A percentile compares a stretch with the other conserved stretches of the same genome.
These are phyloP conservation scores for Talaromyces sp. DNA, from an alignment of 2,329 filamentous ascomycete species.

Conservation along the genomic window DNA sequence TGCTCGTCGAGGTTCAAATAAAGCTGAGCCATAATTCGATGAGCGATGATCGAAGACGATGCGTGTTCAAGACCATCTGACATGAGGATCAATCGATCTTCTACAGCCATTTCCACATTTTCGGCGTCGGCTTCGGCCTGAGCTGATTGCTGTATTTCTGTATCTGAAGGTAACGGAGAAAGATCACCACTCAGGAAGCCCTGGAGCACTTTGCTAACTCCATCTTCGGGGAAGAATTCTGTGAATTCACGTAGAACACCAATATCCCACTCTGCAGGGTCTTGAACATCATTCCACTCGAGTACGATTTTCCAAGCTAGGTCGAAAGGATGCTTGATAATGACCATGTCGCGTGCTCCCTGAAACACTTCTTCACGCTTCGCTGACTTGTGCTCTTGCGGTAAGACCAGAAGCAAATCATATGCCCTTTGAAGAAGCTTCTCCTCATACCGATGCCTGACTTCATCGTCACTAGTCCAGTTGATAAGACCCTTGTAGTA, in stretches of 20 bases:
- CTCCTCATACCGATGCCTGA: conserved; percentile 81
- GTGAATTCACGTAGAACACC: conserved; percentile 76
- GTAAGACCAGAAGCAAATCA: conserved; percentile 67
- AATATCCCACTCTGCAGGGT: conserved; percentile 70
- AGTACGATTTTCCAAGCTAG: conserved; percentile 87
- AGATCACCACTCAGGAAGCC: conserved; percentile 78
- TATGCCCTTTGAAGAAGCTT: conserved; percentile 78
- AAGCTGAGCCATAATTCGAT: conserved; percentile 76
- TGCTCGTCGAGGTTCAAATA: conserved; percentile 82
- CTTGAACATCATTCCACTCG: conserved; percentile 79
- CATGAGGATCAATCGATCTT: conserved; percentile 78
- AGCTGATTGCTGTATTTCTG: conserved; percentile 47
- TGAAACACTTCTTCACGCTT: conserved; percentile 71
- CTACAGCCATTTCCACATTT: conserved; percentile 56
- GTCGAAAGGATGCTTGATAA: conserved; percentile 85
- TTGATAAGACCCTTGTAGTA: conserved; percentile 81
- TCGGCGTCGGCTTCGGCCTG: conserved; percentile 31
- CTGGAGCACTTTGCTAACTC: conserved; percentile 74
- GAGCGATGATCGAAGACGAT: conserved; percentile 70
- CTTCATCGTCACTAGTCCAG: conserved; percentile 82
- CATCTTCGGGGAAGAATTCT: conserved; percentile 75
- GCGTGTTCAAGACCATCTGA: conserved; percentile 62
- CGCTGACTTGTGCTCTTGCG: conserved; percentile 59
- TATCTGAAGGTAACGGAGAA: conserved; percentile 66
- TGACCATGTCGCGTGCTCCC: conserved; percentile 86